Percentiles rank a stretch among this genome's conserved stretches.
These are phyloP conservation scores for Cystofilobasidium capitatum DNA, from an alignment of 768 basidiomycete genomes.

Conservation along the genomic window DNA sequence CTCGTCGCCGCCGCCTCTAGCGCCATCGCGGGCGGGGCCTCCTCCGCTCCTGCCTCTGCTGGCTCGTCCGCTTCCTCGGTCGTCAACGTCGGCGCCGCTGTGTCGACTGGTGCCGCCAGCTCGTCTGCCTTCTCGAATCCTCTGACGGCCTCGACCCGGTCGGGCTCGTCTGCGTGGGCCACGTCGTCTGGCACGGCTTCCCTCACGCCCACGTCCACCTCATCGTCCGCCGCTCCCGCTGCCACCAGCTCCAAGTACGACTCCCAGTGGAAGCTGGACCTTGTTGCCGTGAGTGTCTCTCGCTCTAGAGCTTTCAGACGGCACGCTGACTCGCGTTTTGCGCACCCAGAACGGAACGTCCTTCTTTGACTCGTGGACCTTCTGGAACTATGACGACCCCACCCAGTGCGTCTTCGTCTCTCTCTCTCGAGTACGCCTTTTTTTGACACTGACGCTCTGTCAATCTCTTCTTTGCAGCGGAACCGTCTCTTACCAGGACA, in stretches of 20 bases:
- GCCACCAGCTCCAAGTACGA: constrained; percentile 24
- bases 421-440: constrained; percentile 35
- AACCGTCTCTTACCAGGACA: constrained; percentile 1
- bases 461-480: neutral
- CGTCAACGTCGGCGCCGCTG: neutral
- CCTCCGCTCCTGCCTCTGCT: neutral
- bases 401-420: constrained; percentile 62
- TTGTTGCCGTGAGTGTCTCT: constrained; percentile 20
- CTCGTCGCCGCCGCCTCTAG: neutral
- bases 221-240: constrained; percentile 25
- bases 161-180: too few species aligned
- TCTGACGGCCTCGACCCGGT: too few species aligned
- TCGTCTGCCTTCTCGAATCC: too few species aligned
- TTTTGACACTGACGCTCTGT: neutral
- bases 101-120: neutral
- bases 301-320: too few species aligned
- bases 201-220: constrained; percentile 8
- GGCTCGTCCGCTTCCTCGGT: constrained; percentile 9
- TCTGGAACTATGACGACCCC: constrained; percentile 55
- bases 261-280: constrained; percentile 30
- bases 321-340: too few species aligned
- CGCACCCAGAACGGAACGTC: constrained; percentile 44
- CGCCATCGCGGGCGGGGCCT: neutral
- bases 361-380: constrained; percentile 78
- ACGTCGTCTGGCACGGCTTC: neutral